Evolutionary conservation across 176 grass and related monocot species (phyloP), one percentile per base, ranked within the genome.

Genomic region (Oropetium thomaeum): DNA sequence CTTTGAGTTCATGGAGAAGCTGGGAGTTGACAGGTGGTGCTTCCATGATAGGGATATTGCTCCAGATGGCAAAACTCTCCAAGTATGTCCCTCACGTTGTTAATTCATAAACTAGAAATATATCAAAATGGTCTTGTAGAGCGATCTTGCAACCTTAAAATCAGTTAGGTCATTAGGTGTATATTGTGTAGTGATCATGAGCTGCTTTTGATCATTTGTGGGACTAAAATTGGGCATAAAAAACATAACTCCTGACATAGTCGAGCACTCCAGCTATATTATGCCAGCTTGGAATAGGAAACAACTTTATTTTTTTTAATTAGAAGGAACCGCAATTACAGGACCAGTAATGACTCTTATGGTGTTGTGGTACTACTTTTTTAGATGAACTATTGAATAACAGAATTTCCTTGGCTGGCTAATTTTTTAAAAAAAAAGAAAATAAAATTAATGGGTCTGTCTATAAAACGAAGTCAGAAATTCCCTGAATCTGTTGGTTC

Each of bases 21-120:
- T 99, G 81, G 96, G 91, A 81, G 91, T 99, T 73, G 78, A 92
- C 70, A 95, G 62, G 82, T 99, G 91, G 96, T 99, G 89, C 79
- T 99, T 99, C 77, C 96, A 95, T 80, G 91, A 99, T 23, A 89
- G 96, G 77, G 96, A 99, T 78, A 99, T 99, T 76, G 91, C 96
- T 64, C 91, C 91, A 51, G 91, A 95, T 59, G 88, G 89, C 40
- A 88, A 88, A 68, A 99, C 89, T 47, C 87, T 99, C 3, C 19
- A 33, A 31, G 91, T 95, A 94, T 84, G 71, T 26, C 23, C 42
- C 53, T 39, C 20, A 38, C 40, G 62, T 15, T 43, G 34, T 74
- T 45, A 37, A 32, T 12, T 23, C 49, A 45, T 74, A 20, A 75
- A 67, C 37, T 30, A 38, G 4, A 26, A 63, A 41, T 77, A 9